Percentiles rank a stretch among this genome's conserved stretches.
These are phyloP conservation scores for Chaetoceros muelleri DNA, from an alignment of 108 stramenopile species.

Conservation along the genomic window DNA sequence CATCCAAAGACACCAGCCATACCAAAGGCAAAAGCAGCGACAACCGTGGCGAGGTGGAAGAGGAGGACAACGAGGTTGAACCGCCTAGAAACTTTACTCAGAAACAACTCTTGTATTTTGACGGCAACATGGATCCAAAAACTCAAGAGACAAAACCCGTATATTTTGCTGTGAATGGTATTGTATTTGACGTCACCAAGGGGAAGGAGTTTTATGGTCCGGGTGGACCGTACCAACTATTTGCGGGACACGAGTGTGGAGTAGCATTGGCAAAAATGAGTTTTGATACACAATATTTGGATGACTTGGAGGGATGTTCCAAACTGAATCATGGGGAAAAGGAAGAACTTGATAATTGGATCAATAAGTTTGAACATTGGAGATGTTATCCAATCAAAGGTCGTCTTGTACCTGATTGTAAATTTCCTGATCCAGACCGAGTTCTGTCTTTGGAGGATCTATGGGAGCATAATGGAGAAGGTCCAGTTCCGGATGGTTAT, in stretches of 20 bases:
- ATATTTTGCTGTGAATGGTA: conserved; percentile 82
- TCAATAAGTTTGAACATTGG: conserved; percentile 87
- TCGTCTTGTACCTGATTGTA: conserved; percentile 53
- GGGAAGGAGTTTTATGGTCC: conserved; percentile 90
- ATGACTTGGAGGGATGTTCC: conserved; percentile 56
- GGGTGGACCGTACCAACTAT: conserved; percentile 82
- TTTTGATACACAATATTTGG: conserved; percentile 77
- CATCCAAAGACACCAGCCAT: no score
- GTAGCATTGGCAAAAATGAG: conserved; percentile 89
- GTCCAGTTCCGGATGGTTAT: conserved; percentile 55
- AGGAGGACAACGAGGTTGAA: conserved; percentile 47
- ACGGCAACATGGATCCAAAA: conserved; percentile 60
- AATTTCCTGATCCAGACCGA: conserved; percentile 40
- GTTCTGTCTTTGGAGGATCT: conserved; percentile 59
- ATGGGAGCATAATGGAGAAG: conserved; percentile 46
- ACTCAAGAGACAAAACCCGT: conserved; percentile 72
- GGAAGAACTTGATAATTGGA: conserved; percentile 78
- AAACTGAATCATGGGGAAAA: conserved; percentile 76
- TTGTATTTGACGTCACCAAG: conserved; percentile 88
- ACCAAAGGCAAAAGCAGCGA: no score
- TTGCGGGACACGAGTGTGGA: conserved; percentile 94
- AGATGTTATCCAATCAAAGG: conserved; percentile 87
- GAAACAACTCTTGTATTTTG: conserved; percentile 58
- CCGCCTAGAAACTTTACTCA: conserved; percentile 79
- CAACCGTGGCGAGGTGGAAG: no score